Conservation (phyloP, 371 early-diverging fungal genomes). For the Circinella umbellata region DNA sequence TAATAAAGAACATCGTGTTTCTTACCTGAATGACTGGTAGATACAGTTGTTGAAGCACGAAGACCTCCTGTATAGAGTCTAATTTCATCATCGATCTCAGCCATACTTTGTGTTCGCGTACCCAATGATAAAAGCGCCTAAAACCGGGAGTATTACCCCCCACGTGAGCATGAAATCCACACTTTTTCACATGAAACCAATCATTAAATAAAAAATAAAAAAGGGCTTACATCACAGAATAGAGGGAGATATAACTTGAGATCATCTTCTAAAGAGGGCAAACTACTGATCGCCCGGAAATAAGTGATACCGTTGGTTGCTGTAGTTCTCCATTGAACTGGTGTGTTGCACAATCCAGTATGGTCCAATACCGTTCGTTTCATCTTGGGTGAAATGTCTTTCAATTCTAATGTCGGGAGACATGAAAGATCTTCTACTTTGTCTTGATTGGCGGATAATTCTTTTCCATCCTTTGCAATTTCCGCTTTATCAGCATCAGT, state of each 20-base stretch:
- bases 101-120: conserved; percentile 74
- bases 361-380: conserved; percentile 72
- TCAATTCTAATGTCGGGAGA: conserved; percentile 81
- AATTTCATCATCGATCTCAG: conserved; percentile 89
- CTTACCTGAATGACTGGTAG: conserved; percentile 67
- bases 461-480: conserved; percentile 65
- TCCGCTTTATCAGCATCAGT: conserved; percentile 61
- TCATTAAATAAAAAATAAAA: not conserved
- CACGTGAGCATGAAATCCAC: conserved; percentile 8
- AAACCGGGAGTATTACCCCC: not conserved
- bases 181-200: conserved; percentile 5
- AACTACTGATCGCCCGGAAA: conserved; percentile 69
- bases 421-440: conserved; percentile 76
- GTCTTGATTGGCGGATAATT: conserved; percentile 74
- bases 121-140: conserved; percentile 85
- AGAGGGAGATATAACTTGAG: conserved; percentile 79
- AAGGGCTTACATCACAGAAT: conserved; percentile 69
- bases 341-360: conserved; percentile 58
- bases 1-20: not conserved
- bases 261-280: conserved; percentile 66
- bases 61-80: conserved; percentile 89
- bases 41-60: conserved; percentile 64
- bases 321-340: conserved; percentile 81
- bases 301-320: conserved; percentile 95
- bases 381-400: conserved; percentile 71